Evolutionary conservation across 2,329 filamentous ascomycete genomes (phyloP).

Genomic region (Parafenestella ontariensis): DNA sequence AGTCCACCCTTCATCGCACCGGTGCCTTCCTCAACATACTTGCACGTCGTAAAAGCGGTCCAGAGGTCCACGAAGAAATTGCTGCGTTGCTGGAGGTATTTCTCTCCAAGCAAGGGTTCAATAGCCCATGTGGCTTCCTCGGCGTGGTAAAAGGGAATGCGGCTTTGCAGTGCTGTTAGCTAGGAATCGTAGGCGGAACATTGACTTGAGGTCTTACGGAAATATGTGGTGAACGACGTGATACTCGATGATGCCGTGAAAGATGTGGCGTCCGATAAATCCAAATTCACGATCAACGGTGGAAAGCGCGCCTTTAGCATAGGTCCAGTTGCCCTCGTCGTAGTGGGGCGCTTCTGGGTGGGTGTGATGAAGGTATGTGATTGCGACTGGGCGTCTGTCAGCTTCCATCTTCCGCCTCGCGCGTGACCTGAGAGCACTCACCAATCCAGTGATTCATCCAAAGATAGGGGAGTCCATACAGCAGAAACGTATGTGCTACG

Average conservation of each 20-base stretch:
- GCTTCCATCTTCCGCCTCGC: background rate
- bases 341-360: conserved; percentile 66
- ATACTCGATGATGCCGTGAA: conserved; percentile 71
- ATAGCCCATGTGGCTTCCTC: conserved; percentile 37
- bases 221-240: conserved; percentile 71
- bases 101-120: conserved; percentile 29
- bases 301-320: conserved; percentile 66
- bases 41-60: conserved; percentile 30
- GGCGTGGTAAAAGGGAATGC: conserved; percentile 37
- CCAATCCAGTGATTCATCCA: conserved; percentile 75
- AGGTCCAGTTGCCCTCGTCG: conserved; percentile 66
- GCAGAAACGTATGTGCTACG: conserved; percentile 62
- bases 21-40: conserved; percentile 29
- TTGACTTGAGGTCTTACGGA: conserved; percentile 44
- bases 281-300: conserved; percentile 71
- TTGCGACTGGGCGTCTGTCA: conserved; percentile 59
- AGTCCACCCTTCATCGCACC: conserved; percentile 20
- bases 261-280: conserved; percentile 69
- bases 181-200: background rate
- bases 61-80: conserved; percentile 31
- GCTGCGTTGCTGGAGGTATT: conserved; percentile 30
- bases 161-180: conserved; percentile 20
- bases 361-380: conserved; percentile 78
- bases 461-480: conserved; percentile 70
- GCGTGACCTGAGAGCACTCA: conserved; percentile 4